Conservation (phyloP, 495 filamentous ascomycete species). For the Delitschia confertaspora region DNA sequence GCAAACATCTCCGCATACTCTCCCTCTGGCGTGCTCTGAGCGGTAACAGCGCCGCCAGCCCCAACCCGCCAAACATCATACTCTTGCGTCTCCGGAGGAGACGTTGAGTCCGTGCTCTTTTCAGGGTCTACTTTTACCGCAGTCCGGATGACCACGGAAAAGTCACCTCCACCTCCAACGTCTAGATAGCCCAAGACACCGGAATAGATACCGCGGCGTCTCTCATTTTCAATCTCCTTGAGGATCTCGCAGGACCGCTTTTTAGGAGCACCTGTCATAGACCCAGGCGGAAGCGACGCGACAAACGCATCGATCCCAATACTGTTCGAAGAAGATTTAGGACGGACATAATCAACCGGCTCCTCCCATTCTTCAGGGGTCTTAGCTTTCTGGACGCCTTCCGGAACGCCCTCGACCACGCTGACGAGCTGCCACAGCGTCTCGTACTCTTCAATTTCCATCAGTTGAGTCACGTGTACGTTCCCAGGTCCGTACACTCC, state of each 20-base stretch:
- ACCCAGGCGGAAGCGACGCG: slow-evolving; percentile 71
- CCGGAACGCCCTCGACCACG: slow-evolving; percentile 66
- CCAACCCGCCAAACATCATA: slow-evolving; percentile 66
- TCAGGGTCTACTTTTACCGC: slow-evolving; percentile 53
- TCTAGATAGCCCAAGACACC: slow-evolving; percentile 86
- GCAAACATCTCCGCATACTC: slow-evolving; percentile 89
- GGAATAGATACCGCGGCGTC: slow-evolving; percentile 70
- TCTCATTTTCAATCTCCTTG: slow-evolving; percentile 51
- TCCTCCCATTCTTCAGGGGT: slow-evolving; percentile 33
- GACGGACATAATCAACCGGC: slow-evolving; percentile 31
- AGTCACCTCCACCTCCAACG: slow-evolving; percentile 75
- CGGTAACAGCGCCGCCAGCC: slow-evolving; percentile 82
- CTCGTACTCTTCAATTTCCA: slow-evolving; percentile 81
- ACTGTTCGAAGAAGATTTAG: slow-evolving; percentile 12
- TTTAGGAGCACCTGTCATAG: slow-evolving; percentile 95
- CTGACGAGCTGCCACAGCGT: slow-evolving; percentile 86
- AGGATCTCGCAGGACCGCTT: slow-evolving; percentile 80
- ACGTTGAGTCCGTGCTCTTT: slow-evolving; percentile 40
- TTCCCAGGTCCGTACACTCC: slow-evolving; percentile 63
- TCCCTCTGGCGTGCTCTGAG: slow-evolving; percentile 61
- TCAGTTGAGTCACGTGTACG: slow-evolving; percentile 57
- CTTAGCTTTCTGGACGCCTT: slow-evolving; percentile 22
- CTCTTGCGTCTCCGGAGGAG: slow-evolving; percentile 15
- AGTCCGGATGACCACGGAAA: slow-evolving; percentile 77
- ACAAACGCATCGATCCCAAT: slow-evolving; percentile 67